These are phyloP conservation scores for Orbilia brochopaga DNA, from an alignment of 2,329 filamentous ascomycete species.

Conservation along the genomic window DNA sequence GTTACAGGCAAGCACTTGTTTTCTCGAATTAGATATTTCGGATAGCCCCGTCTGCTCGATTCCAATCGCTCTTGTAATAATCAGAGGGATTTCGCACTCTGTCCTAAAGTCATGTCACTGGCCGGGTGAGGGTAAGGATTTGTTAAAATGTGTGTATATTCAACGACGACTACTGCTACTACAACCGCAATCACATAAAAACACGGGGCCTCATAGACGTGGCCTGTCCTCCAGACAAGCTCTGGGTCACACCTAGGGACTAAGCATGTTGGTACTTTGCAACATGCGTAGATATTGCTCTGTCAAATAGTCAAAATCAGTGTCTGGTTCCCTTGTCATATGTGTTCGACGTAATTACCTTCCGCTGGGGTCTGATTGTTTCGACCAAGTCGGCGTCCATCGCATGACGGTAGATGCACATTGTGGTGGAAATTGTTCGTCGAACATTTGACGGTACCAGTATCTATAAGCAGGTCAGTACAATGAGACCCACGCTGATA, in stretches of 20 bases:
- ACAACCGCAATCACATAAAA: no score
- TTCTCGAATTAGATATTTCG: no score
- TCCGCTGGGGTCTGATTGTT: slow-evolving; percentile 94
- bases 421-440: slow-evolving; percentile 93
- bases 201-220: not conserved
- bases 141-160: no score
- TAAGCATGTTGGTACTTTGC: slow-evolving; percentile 70
- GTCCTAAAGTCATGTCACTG: no score
- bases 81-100: no score
- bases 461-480: slow-evolving; percentile 64
- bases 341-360: slow-evolving; percentile 64
- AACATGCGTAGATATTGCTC: slow-evolving; percentile 77
- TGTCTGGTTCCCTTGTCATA: not conserved
- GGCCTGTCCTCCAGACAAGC: no score
- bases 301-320: slow-evolving; percentile 56
- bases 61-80: no score
- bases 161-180: no score
- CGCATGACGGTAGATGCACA: slow-evolving; percentile 93
- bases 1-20: no score
- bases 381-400: slow-evolving; percentile 97
- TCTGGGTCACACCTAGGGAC: not conserved
- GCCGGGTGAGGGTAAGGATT: no score
- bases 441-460: slow-evolving; percentile 99
- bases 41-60: no score
- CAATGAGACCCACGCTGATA: slow-evolving; percentile 24